Base-by-base conservation (phyloP, 768 basidiomycete species). In the Tulasnella sp. region DNA sequence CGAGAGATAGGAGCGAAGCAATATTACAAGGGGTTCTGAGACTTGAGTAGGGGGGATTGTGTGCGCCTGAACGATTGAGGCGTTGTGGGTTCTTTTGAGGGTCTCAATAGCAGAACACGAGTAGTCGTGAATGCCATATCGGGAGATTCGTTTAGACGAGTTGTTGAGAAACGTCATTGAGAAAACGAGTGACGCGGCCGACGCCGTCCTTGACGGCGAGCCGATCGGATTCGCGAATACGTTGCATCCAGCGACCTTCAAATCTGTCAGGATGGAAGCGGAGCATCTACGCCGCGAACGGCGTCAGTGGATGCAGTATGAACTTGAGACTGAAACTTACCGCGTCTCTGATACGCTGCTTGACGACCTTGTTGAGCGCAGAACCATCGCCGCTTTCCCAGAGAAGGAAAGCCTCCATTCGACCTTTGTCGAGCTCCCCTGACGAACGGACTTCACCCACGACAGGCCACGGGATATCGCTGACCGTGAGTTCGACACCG, bases 181-280 rank as follows among this genome's bases (percentile, higher is more conserved):
- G 58, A 31, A 27, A 60, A 23, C 59, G 59, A 31, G 39, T 39
- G n/a, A 62, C 61, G 8, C 37, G 45, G 27, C 49, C 53, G 9
- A 60, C 54, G 11, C 53, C 61, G 32, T 60, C 59, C 31, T 51
- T 60, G 31, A 62, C 61, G 4, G 53, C 46, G 6, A 31, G 29
- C 7, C 46, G 34, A 31, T 62, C 61, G 40, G 40, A 45, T 41
- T 60, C 54, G 35, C 46, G 46, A 23, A 62, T 49, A 14, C 42
- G 35, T 14, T 42, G 21, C 8, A 62, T 54, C 60, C 51, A 62
- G 17, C 60, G 42, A 5, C 53, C 54, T 21, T 57, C 60, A 39
- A 62, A 62, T 21, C 60, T 53, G 37, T 62, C 61, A 7, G 61
- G 61, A 51, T 62, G 61, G 46, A 56, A 62, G 31, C 61, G 60